Evolutionary conservation across 305 asterid genomes (phyloP).

Genomic region (Solanum hybrid): DNA sequence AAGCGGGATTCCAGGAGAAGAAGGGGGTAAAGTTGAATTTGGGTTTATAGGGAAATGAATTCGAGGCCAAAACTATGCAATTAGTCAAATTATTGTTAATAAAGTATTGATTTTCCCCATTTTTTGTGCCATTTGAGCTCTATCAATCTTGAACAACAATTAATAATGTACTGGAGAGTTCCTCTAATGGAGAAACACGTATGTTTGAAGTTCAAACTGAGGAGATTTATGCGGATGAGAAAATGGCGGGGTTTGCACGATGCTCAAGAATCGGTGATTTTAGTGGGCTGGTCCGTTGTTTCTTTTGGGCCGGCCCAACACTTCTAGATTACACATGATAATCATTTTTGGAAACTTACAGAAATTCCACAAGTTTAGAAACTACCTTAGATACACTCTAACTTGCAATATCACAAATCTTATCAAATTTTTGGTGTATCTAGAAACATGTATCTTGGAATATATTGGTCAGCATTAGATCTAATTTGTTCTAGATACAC

Average conservation of each 20-base stretch:
- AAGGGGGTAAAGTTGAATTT: conserved; percentile 5
- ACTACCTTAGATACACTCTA: background rate
- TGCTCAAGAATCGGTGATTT: background rate
- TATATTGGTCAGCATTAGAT: background rate
- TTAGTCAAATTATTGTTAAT: conserved; percentile 10
- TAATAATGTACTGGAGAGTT: background rate
- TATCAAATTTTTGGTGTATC: background rate
- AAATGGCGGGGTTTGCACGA: conserved; percentile 15
- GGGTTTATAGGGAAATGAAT: conserved; percentile 9
- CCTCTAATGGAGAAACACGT: background rate
- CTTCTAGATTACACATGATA: background rate
- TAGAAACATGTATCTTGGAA: background rate
- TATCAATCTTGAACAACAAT: background rate
- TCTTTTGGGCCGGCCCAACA: background rate
- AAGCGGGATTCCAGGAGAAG: conserved; percentile 20
- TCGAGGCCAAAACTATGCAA: conserved; percentile 12
- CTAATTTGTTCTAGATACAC: too few relatives aligned
- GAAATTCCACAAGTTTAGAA: background rate
- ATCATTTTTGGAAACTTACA: background rate
- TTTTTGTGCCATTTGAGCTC: background rate
- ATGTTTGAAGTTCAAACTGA: background rate
- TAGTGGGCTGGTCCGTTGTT: background rate
- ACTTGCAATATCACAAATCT: too few relatives aligned
- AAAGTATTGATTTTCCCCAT: background rate
- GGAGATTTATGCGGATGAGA: conserved; percentile 3